These are phyloP conservation scores for Rubia yunnanensis DNA, from an alignment of 257 asterid species.

Conservation along the genomic window DNA sequence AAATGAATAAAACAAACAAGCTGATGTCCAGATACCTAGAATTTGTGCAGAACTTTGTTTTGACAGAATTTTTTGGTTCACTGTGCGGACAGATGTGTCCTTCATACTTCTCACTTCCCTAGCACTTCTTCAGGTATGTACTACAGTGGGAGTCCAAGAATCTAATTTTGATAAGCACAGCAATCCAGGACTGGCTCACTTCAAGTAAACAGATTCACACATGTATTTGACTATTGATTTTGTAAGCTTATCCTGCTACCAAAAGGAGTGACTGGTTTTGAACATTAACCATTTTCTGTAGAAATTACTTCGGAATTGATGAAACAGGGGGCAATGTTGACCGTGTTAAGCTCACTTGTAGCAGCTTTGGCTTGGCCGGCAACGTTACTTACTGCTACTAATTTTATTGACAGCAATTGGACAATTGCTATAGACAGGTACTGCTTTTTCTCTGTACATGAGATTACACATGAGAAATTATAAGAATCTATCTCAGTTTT, in stretches of 20 bases:
- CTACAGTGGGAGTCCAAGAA: slow-evolving; percentile 91
- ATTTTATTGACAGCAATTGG: slow-evolving; percentile 95
- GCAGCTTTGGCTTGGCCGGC: slow-evolving; percentile 95
- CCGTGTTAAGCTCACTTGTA: slow-evolving; percentile 67
- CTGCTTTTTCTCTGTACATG: slow-evolving; percentile 4
- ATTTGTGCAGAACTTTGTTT: neutral
- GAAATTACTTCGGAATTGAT: slow-evolving; percentile 71
- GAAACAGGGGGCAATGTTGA: slow-evolving; percentile 95
- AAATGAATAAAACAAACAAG: neutral
- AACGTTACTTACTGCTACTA: slow-evolving; percentile 57
- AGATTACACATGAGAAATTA: neutral
- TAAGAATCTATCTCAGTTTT: neutral
- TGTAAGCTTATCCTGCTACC: neutral
- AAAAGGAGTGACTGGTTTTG: slow-evolving; percentile 4
- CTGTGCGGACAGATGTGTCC: neutral
- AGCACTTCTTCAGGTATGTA: slow-evolving; percentile 50
- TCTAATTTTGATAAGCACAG: slow-evolving; percentile 82
- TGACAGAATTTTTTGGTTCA: neutral
- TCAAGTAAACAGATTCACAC: slow-evolving; percentile 54
- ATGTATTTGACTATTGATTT: slow-evolving; percentile 6
- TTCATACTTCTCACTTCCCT: slow-evolving; percentile 12
- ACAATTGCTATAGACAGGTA: slow-evolving; percentile 86
- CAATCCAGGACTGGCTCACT: slow-evolving; percentile 94
- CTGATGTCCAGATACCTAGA: neutral
- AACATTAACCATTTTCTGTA: slow-evolving; percentile 27